Evolutionary conservation across 345 rosid species (phyloP).

Genomic region (Xanthoceras sorbifolium): DNA sequence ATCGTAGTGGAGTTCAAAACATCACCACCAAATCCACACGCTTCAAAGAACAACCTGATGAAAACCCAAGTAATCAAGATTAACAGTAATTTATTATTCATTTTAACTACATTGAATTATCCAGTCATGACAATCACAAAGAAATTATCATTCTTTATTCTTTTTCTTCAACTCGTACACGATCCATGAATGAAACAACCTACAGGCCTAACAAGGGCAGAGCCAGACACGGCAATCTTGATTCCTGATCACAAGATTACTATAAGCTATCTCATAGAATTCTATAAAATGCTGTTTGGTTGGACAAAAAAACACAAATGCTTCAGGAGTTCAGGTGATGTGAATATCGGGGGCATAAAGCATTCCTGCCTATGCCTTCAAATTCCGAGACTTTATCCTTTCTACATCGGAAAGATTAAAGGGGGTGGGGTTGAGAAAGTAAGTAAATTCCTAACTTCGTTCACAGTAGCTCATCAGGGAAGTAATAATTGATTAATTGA

Average conservation of each 20-base stretch:
- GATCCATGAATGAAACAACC: not conserved
- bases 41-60: constrained; percentile 73
- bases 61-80: constrained; percentile 13
- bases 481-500: not conserved
- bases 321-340: not conserved
- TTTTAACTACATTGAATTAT: constrained; percentile 2
- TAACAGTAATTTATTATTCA: not conserved
- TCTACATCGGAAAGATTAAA: not conserved
- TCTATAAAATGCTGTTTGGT: not conserved
- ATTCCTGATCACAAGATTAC: not conserved
- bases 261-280: not conserved
- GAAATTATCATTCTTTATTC: not conserved
- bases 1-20: constrained; percentile 78
- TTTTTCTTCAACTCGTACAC: constrained; percentile 8
- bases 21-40: constrained; percentile 89
- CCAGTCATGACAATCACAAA: not conserved
- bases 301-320: not conserved
- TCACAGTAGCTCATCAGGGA: not conserved
- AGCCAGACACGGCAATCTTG: not conserved
- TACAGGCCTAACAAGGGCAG: not conserved
- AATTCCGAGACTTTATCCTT: not conserved
- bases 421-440: not conserved
- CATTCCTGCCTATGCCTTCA: not conserved
- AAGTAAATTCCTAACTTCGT: not conserved
- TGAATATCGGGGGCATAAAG: not conserved